phyloP scores from a whole-genome alignment of 306 rosid genomes.

The Abrus precatorius region DNA sequence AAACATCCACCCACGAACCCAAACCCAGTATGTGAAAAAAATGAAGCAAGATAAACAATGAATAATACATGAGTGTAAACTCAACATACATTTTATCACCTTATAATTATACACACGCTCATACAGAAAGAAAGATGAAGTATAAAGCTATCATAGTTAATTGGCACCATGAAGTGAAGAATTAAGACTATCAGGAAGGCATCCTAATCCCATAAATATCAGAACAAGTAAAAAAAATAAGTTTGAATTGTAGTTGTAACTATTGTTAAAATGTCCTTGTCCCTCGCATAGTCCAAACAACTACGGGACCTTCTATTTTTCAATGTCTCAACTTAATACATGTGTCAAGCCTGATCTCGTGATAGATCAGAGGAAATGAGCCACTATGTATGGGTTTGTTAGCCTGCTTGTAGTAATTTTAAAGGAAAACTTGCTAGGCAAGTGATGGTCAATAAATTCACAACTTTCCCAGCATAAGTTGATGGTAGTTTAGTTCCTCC shows the following conservation, averaged over 20 bases:
- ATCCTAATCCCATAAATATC: constrained; percentile 30
- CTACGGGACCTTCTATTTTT: constrained; percentile 28
- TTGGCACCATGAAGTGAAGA: constrained; percentile 8
- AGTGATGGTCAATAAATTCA: constrained; percentile 15
- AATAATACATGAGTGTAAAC: constrained; percentile 14
- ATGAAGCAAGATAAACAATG: constrained; percentile 5
- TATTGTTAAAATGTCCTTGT: constrained; percentile 1
- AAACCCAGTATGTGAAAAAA: constrained; percentile 25
- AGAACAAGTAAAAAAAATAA: constrained; percentile 1
- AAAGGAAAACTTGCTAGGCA: constrained; percentile 4
- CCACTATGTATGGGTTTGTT: background rate
- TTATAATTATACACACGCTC: constrained; percentile 1
- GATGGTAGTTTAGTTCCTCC: constrained; percentile 18
- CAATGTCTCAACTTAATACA: background rate
- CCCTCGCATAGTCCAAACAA: constrained; percentile 32
- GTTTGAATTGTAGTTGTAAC: background rate
- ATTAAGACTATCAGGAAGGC: constrained; percentile 14
- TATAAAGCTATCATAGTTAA: background rate
- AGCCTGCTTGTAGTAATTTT: background rate
- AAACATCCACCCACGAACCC: constrained; percentile 34
- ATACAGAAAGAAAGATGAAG: background rate
- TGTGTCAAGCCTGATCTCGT: background rate
- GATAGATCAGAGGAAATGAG: constrained; percentile 19
- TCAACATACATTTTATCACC: background rate
- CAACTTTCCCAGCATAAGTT: constrained; percentile 13